Base-by-base conservation (phyloP, 2,329 filamentous ascomycete genomes). In the Fonsecaea nubica region DNA sequence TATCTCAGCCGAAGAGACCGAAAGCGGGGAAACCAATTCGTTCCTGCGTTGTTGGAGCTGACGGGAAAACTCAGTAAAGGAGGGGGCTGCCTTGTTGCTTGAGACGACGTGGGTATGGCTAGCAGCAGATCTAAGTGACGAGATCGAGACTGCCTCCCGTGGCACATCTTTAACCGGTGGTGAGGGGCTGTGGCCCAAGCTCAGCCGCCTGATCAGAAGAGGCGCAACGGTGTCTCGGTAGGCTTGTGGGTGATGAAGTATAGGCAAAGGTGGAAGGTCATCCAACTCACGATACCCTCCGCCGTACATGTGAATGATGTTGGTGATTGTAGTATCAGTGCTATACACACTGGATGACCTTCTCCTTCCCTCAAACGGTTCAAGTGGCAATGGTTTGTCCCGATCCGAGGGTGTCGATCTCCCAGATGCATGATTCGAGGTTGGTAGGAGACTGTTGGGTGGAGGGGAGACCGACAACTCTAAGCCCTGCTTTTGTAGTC, bases 151-250 rank as follows among this genome's bases (percentile, higher is more conserved):
- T 72, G 65, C 78, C 74, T 61, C 74, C 72, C 45, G 75, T 72
- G 18, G 64, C 69, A 18, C 58, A 25, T 42, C 36, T 21, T 25
- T 58, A 3, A 48, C 7, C 3, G 38, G 72, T 70, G 59, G 78
- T 71, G 53, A 78, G 74, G 69, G 62, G 12, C 54, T 78, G 73
- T 58, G 76, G 75, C 64, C 75, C 75, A 55, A 73, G 73, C 60
- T 77, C 74, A 36, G 70, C 66, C 10, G 76, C 35, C 57, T 64
- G 64, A 69, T 65, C 40, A 71, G 62, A 32, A 71, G 54, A 8
- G 69, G 69, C 13, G 69, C 71, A 50, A 73, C 65, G 12, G 70
- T 73, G 50, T 72, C 69, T 63, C 70, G 56, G 42, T 72, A 72
- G 4, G 69, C 69, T 52, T 72, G 70, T 21, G 71, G 68, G 40